Conservation (phyloP, 352 stramenopile genomes). For the Globisporangium polare region DNA sequence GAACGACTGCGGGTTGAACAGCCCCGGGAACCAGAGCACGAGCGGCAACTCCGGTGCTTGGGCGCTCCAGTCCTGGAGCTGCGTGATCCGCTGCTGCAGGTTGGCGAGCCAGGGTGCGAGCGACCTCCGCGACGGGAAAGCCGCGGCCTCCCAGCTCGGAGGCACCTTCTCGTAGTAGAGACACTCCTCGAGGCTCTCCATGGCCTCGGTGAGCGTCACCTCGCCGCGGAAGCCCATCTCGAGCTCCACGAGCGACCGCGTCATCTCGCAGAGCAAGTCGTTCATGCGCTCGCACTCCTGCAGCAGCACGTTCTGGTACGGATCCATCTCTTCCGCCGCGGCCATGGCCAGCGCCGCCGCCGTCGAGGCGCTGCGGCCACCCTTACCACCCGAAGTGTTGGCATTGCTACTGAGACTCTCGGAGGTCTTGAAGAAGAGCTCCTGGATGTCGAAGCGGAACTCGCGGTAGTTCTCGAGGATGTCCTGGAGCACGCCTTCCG, state of each 20-base stretch:
- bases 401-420: slow-evolving; percentile 14
- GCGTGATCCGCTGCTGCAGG: slow-evolving; percentile 77
- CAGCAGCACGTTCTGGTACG: slow-evolving; percentile 88
- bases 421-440: slow-evolving; percentile 66
- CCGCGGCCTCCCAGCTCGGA: slow-evolving; percentile 60
- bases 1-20: slow-evolving; percentile 87
- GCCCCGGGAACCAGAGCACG: slow-evolving; percentile 78
- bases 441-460: slow-evolving; percentile 77
- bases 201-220: slow-evolving; percentile 82
- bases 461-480: slow-evolving; percentile 90
- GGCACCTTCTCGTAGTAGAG: slow-evolving; percentile 81
- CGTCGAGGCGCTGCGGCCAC: slow-evolving; percentile 34
- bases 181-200: slow-evolving; percentile 80
- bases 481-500: slow-evolving; percentile 85
- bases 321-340: slow-evolving; percentile 76
- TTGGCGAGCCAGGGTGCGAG: slow-evolving; percentile 84
- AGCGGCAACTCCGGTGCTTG: slow-evolving; percentile 73
- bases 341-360: slow-evolving; percentile 19
- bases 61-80: slow-evolving; percentile 86
- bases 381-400: slow-evolving; percentile 12
- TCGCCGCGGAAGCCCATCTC: slow-evolving; percentile 88
- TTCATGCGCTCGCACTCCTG: slow-evolving; percentile 92
- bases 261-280: slow-evolving; percentile 70
- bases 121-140: slow-evolving; percentile 75
- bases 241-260: slow-evolving; percentile 69